phyloP scores from a whole-genome alignment of 148 eudicot genomes.

The Amaranthus palmeri region DNA sequence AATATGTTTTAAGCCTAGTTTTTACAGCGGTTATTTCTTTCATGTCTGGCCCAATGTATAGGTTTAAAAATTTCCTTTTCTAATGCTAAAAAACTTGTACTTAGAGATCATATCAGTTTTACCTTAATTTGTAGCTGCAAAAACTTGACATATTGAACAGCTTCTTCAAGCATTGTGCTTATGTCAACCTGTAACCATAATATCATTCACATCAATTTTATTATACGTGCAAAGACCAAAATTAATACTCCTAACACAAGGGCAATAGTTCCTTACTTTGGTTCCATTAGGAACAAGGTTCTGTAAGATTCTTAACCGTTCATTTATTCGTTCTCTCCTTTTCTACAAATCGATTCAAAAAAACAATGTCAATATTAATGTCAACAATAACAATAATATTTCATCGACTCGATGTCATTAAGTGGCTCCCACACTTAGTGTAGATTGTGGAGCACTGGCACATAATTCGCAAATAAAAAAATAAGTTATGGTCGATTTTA shows the following conservation, averaged over 20 bases:
- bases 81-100: too few species aligned
- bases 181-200: slow-evolving; percentile 51
- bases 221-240: too few species aligned
- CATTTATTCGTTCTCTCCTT: slow-evolving; percentile 72
- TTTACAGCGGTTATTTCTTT: too few species aligned
- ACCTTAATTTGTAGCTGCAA: slow-evolving; percentile 73
- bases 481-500: too few species aligned
- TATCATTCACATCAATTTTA: background rate
- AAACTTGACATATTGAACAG: slow-evolving; percentile 61
- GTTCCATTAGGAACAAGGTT: slow-evolving; percentile 77
- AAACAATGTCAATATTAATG: background rate
- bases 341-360: slow-evolving; percentile 36
- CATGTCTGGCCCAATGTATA: too few species aligned
- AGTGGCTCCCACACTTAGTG: too few species aligned
- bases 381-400: background rate
- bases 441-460: too few species aligned
- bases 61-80: too few species aligned
- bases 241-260: background rate
- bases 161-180: slow-evolving; percentile 79
- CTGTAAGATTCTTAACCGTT: slow-evolving; percentile 61
- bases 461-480: too few species aligned
- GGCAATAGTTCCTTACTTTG: slow-evolving; percentile 33
- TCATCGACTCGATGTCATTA: too few species aligned
- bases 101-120: background rate
- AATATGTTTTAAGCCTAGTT: too few species aligned